These are phyloP conservation scores for Fusarium sp. DNA, from an alignment of 2,329 filamentous ascomycete genomes.

Conservation along the genomic window DNA sequence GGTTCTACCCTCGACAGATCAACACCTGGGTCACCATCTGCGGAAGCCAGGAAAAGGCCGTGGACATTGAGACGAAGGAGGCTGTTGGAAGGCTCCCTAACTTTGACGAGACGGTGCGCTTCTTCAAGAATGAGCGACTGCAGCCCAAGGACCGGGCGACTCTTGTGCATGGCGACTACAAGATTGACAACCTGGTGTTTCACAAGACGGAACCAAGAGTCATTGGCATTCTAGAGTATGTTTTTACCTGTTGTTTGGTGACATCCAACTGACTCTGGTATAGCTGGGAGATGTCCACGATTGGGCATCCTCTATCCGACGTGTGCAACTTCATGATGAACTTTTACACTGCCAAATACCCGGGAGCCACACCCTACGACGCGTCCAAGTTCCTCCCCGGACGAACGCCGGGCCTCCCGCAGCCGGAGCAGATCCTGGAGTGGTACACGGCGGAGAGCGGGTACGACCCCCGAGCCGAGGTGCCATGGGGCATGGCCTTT, in stretches of 20 bases:
- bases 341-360: conserved; percentile 52
- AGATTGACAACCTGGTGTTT: conserved; percentile 92
- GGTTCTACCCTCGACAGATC: conserved; percentile 90
- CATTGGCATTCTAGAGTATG: conserved; percentile 89
- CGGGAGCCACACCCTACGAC: conserved; percentile 42
- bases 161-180: conserved; percentile 95
- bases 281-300: conserved; percentile 96
- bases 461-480: conserved; percentile 74
- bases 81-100: conserved; percentile 86
- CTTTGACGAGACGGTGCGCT: conserved; percentile 82
- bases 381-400: conserved; percentile 70
- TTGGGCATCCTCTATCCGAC: conserved; percentile 95
- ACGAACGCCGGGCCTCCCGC: conserved; percentile 72
- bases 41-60: conserved; percentile 78
- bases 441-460: conserved; percentile 66
- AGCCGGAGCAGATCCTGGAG: conserved; percentile 54
- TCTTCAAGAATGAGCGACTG: conserved; percentile 76
- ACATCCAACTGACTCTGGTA: conserved; percentile 13
- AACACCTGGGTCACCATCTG: conserved; percentile 85
- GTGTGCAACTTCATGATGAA: conserved; percentile 78
- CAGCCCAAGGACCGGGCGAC: conserved; percentile 84
- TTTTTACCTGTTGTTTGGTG: conserved; percentile 18
- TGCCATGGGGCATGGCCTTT: conserved; percentile 73
- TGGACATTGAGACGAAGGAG: conserved; percentile 81
- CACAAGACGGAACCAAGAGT: conserved; percentile 89